Evolutionary conservation across 192 early-diverging fungal species (phyloP).

Genomic region (Physocladia obscura): DNA sequence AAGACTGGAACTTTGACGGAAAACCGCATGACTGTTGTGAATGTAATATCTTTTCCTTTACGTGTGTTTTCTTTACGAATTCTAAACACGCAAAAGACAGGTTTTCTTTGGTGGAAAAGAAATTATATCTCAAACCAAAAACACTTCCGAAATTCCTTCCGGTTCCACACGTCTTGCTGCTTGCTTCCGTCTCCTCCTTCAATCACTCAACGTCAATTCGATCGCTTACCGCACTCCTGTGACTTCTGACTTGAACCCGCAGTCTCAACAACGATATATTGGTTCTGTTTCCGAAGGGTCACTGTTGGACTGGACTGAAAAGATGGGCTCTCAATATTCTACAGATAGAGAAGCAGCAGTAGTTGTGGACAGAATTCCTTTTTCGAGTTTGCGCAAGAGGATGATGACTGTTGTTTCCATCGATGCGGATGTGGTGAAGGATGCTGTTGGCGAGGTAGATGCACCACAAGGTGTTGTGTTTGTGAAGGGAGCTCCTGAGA

Average conservation of each 20-base stretch:
- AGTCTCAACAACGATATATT: slow-evolving; percentile 30
- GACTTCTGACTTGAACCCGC: slow-evolving; percentile 24
- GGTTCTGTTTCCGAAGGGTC: slow-evolving; percentile 97
- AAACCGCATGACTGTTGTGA: slow-evolving; percentile 95
- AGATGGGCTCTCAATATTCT: slow-evolving; percentile 63
- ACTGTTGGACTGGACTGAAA: slow-evolving; percentile 72
- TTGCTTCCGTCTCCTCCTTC: too few species aligned
- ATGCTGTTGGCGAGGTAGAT: slow-evolving; percentile 41
- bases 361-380: slow-evolving; percentile 80
- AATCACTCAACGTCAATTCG: too few species aligned
- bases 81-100: too few species aligned
- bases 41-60: slow-evolving; percentile 78
- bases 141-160: too few species aligned
- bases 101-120: too few species aligned
- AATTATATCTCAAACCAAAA: too few species aligned
- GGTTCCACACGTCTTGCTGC: too few species aligned
- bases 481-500: slow-evolving; percentile 82
- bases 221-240: too few species aligned
- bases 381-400: slow-evolving; percentile 87
- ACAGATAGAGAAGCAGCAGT: slow-evolving; percentile 55
- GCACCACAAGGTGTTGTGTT: slow-evolving; percentile 4
- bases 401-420: slow-evolving; percentile 89
- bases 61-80: too few species aligned
- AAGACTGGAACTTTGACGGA: slow-evolving; percentile 98
- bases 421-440: too few species aligned